Base-by-base conservation (phyloP, 2,329 filamentous ascomycete genomes). In the Bimuria novae-zelandiae region DNA sequence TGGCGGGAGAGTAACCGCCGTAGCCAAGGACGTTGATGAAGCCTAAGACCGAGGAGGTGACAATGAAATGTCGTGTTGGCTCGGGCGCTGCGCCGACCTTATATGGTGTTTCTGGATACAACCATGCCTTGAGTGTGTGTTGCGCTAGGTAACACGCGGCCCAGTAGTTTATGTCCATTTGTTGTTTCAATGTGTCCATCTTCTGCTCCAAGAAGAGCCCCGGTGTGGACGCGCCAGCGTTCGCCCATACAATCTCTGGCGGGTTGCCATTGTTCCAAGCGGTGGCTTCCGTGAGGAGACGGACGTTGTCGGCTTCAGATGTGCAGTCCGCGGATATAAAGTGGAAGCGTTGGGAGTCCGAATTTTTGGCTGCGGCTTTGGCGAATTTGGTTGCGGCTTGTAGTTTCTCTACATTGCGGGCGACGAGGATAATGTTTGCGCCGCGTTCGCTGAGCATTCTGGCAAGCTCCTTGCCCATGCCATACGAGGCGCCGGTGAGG, bases 161-260 rank as follows among this genome's bases (percentile, higher is more conserved):
- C 82, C 88, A 96, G 78, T 90, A 97, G 76, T 97, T 93, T 62
- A 93, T 84, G 68, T 96, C 90, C 90, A 96, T 96, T 72, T 96
- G 90, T 59, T 81, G 79, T 36, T 88, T 83, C 60, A 92, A 78
- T 10, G 82, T 83, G 7, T 85, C 77, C 47, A 90, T 78, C 7
- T 88, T 81, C 33, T 85, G 85, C 56, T 96, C 89, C 60, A 89
- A 74, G 77, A 93, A 96, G 56, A 96, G 87, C 30, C 84, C 82
- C 0, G 92, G 92, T 14, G 79, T 81, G 5, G 89, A 84, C 59
- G 84, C 80, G 55, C 93, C 93, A 3, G 93, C 93, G 45, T 92
- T 83, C 70, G 90, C 92, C 92, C 94, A 97, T 29, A 97, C 89
- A 51, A 97, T 82, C 70, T 97, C 93, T 0, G 90, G 90, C 23